These are phyloP conservation scores for Pseudocercospora macadamiae DNA, from an alignment of 2,329 filamentous ascomycete genomes.

Conservation along the genomic window DNA sequence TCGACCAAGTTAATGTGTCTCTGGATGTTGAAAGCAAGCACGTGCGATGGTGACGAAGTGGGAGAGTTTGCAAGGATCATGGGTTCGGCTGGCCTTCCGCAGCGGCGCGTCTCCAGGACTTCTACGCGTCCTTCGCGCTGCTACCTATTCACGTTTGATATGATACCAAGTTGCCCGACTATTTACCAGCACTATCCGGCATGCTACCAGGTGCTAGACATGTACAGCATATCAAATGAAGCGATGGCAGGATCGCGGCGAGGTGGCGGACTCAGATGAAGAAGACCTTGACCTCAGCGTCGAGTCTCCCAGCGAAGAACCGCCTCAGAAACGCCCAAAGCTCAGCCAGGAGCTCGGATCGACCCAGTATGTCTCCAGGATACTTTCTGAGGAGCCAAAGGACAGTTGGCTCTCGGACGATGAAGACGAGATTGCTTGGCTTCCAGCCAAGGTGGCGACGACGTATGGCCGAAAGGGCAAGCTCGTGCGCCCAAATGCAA, in stretches of 20 bases:
- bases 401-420: constrained; percentile 4
- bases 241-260: constrained; percentile 53
- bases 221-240: constrained; percentile 45
- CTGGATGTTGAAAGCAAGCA: no score
- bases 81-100: not conserved
- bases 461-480: constrained; percentile 28
- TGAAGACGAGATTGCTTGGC: constrained; percentile 26
- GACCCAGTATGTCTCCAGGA: not conserved
- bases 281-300: constrained; percentile 43
- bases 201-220: constrained; percentile 15
- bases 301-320: constrained; percentile 25
- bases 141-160: no score
- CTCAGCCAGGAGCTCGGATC: constrained; percentile 6
- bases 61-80: not conserved
- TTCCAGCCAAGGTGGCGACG: constrained; percentile 26
- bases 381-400: not conserved
- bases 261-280: constrained; percentile 56
- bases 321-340: constrained; percentile 28
- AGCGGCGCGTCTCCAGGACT: not conserved
- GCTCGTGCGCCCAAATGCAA: constrained; percentile 10
- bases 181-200: no score
- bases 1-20: no score
- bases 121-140: not conserved
- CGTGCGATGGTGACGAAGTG: not conserved
- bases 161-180: no score